Evolutionary conservation across 1,139 yeast species (phyloP), one percentile per base, ranked within the genome.

Genomic region (Taiozyma sp.): DNA sequence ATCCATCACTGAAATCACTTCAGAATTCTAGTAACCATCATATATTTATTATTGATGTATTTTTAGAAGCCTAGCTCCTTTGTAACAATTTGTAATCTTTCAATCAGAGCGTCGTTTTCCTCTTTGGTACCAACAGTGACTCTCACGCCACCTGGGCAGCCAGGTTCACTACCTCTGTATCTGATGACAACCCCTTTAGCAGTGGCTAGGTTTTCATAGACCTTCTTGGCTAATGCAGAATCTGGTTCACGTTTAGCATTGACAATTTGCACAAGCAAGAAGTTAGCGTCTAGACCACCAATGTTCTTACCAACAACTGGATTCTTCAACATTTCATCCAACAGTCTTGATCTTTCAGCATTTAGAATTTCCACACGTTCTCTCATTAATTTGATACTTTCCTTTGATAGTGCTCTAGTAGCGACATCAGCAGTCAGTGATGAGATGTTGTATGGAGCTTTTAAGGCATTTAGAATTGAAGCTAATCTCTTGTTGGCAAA

Each of bases 391-490:
- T 65, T 63, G 48, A 92, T 67, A 16, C 91, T 89, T 12, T 73
- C 77, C 2, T 72, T 64, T 8, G 79, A 72, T 4, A 93, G 78
- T 1, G 97, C 95, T 57, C 93, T 79, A 28, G 76, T 58, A 0
- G 96, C 98, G 44, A 90, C 74, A 49, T 79, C 79, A 4, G 97
- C 75, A 0, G 98, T 85, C 56, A 88, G 75, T 8, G 92, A 81
- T 10, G 97, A 88, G 49, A 93, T 88, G 67, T 93, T 95, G 70
- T 93, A 95, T 1, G 99, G 99, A 43, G 96, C 96, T 65, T 92
- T 93, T 86, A 93, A 84, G 30, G 96, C 81, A 67, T 95, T 93
- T 61, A 93, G 73, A 50, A 87, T 78, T 19, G 69, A 64, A 0
- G 96, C 79, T 50, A 93, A 74, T 51, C 79, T 80, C 14, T 74